phyloP scores from a whole-genome alignment of 345 rosid genomes.

The Eucalyptus sp. region DNA sequence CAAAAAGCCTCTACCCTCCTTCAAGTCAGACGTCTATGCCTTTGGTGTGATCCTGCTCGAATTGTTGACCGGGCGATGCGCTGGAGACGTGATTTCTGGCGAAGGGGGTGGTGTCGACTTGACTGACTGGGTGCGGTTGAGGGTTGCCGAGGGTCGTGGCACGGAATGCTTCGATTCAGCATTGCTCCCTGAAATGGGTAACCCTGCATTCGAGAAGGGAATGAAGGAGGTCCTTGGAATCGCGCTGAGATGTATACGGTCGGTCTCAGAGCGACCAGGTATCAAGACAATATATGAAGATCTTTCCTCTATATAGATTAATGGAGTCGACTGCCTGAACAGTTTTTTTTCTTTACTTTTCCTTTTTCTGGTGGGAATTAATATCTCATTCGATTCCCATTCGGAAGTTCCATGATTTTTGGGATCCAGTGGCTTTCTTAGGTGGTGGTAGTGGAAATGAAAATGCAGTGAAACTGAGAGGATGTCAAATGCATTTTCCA shows the following conservation, averaged over 20 bases:
- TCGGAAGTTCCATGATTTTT: neutral
- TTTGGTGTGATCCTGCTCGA: conserved; percentile 81
- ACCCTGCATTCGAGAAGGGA: conserved; percentile 65
- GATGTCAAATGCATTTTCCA: neutral
- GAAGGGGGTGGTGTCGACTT: conserved; percentile 71
- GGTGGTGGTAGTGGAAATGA: neutral
- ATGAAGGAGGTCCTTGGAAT: conserved; percentile 86
- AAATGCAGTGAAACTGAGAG: neutral
- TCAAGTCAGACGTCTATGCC: conserved; percentile 93
- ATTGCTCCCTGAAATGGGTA: conserved; percentile 35
- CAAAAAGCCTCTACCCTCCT: conserved; percentile 85
- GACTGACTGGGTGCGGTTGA: conserved; percentile 76
- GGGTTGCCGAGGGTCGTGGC: conserved; percentile 59
- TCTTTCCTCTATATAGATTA: conserved; percentile 68
- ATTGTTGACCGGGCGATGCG: conserved; percentile 81
- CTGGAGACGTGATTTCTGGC: conserved; percentile 84
- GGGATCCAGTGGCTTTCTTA: neutral
- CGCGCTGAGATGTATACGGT: conserved; percentile 69
- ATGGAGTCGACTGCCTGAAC: neutral
- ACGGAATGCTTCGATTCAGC: conserved; percentile 63
- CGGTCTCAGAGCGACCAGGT: conserved; percentile 88
- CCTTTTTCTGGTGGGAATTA: neutral
- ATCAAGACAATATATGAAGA: conserved; percentile 96
- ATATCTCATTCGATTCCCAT: conserved; percentile 2
- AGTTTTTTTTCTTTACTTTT: neutral